These are phyloP conservation scores for Phragmites australis DNA, from an alignment of 176 grass and related monocot genomes.

Conservation along the genomic window DNA sequence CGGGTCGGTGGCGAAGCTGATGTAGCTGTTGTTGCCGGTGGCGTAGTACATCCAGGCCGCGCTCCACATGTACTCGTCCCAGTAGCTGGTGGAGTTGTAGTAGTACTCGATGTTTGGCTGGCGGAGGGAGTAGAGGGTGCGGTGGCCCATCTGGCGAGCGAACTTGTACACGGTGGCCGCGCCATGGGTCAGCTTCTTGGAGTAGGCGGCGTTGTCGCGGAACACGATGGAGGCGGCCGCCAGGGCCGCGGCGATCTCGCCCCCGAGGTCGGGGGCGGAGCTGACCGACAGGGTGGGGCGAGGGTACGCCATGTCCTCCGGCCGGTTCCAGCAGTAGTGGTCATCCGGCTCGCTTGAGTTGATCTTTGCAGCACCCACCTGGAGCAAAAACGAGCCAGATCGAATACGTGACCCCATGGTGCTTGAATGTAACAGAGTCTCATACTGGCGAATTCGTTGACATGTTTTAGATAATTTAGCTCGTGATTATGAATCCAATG, in stretches of 20 bases:
- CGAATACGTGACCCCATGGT: background rate
- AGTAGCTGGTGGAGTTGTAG: slow-evolving; percentile 90
- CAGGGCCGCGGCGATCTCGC: slow-evolving; percentile 78
- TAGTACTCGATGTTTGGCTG: slow-evolving; percentile 54
- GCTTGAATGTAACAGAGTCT: background rate
- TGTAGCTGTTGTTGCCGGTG: slow-evolving; percentile 77
- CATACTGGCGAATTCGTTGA: background rate
- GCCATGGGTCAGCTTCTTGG: slow-evolving; percentile 68
- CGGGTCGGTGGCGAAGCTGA: slow-evolving; percentile 79
- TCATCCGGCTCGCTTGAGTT: slow-evolving; percentile 58
- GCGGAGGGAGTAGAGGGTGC: slow-evolving; percentile 56
- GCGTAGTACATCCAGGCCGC: slow-evolving; percentile 98
- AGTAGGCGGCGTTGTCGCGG: slow-evolving; percentile 76
- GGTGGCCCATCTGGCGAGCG: slow-evolving; percentile 50
- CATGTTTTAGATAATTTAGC: no score
- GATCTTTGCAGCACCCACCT: slow-evolving; percentile 64
- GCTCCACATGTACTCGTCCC: slow-evolving; percentile 99
- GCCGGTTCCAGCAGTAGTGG: slow-evolving; percentile 91
- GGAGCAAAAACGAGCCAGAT: background rate
- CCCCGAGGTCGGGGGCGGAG: slow-evolving; percentile 70
- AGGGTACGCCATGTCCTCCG: slow-evolving; percentile 88
- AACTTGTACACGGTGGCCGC: slow-evolving; percentile 80
- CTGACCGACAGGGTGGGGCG: slow-evolving; percentile 34
- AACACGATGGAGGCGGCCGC: slow-evolving; percentile 92
- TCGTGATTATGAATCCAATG: background rate